Evolutionary conservation across 164 flowering plant genomes (phyloP).

Genomic region (Vitis rupestris): DNA sequence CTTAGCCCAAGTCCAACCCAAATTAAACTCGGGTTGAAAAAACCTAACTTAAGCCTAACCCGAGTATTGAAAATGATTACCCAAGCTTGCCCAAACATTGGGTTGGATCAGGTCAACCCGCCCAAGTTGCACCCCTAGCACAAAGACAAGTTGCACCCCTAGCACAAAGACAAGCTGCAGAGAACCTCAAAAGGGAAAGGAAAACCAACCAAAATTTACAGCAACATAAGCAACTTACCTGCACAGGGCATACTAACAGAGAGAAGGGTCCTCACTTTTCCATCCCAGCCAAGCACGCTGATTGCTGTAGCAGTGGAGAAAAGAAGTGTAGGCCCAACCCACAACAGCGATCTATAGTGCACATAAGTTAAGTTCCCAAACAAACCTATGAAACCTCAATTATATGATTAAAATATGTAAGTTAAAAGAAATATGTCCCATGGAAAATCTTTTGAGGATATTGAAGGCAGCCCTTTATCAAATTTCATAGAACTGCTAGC

Average conservation of each 20-base stretch:
- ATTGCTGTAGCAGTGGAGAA: conserved; percentile 86
- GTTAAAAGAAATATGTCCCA: conserved; percentile 1
- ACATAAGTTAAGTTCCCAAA: conserved; percentile 47
- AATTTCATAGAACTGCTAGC: conserved; percentile 73
- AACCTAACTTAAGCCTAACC: too few species aligned
- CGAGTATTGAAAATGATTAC: neutral
- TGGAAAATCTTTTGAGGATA: conserved; percentile 58
- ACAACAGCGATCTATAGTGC: conserved; percentile 92
- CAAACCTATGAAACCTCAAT: neutral
- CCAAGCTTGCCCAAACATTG: too few species aligned
- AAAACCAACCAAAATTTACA: neutral
- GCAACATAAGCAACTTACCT: conserved; percentile 36
- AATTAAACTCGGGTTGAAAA: too few species aligned
- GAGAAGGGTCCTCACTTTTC: conserved; percentile 84
- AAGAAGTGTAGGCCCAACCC: conserved; percentile 99
- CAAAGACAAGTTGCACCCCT: too few species aligned
- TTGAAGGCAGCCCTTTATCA: conserved; percentile 94
- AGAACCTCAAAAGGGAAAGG: too few species aligned
- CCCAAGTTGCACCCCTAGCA: too few species aligned
- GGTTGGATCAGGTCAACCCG: too few species aligned
- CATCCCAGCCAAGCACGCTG: conserved; percentile 96
- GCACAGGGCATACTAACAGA: conserved; percentile 83
- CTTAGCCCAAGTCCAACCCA: too few species aligned
- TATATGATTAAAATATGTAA: neutral
- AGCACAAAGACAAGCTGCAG: too few species aligned